Percentiles rank a stretch among this genome's conserved stretches.
Evolutionary conservation across 352 stramenopile genomes (phyloP).

Genomic region (Pythium pyrilobum): DNA sequence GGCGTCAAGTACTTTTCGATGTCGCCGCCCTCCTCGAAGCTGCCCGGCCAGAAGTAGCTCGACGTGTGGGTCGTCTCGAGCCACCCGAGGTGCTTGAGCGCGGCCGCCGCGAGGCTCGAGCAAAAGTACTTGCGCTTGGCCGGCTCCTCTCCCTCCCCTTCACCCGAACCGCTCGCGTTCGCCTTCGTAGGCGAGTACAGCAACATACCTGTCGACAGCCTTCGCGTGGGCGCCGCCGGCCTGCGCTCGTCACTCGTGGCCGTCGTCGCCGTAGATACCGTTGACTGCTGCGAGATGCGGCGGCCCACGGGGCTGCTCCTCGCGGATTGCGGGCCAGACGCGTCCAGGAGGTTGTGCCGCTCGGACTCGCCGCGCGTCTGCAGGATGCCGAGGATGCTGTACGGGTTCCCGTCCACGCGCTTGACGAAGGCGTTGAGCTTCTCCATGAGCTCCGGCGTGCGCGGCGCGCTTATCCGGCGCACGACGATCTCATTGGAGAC

Average conservation of each 20-base stretch:
- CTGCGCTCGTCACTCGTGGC: not conserved
- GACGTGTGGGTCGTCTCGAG: constrained; percentile 57
- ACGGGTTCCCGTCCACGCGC: constrained; percentile 73
- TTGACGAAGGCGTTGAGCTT: constrained; percentile 51
- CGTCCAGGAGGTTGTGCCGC: constrained; percentile 10
- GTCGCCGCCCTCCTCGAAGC: constrained; percentile 75
- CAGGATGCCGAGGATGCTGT: constrained; percentile 79
- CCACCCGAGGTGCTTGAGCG: constrained; percentile 76
- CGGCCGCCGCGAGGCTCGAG: constrained; percentile 72
- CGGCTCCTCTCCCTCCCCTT: not conserved
- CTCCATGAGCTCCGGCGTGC: constrained; percentile 35
- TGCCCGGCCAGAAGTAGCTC: constrained; percentile 81
- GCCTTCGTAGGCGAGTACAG: constrained; percentile 1
- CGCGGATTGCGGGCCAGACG: not conserved
- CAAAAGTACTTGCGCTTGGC: constrained; percentile 82
- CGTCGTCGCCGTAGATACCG: not conserved
- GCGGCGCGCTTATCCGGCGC: constrained; percentile 39
- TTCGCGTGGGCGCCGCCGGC: not conserved
- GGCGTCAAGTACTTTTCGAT: constrained; percentile 51
- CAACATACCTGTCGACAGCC: constrained; percentile 7
- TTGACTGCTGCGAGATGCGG: constrained; percentile 2
- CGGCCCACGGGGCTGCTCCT: constrained; percentile 1
- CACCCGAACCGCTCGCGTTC: too few species aligned
- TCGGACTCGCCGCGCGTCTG: constrained; percentile 49
- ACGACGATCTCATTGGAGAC: constrained; percentile 81